A percentile compares a stretch with the other conserved stretches of the same genome.
Evolutionary conservation across 2,329 filamentous ascomycete genomes (phyloP).

Genomic region (Fusarium dimerum): DNA sequence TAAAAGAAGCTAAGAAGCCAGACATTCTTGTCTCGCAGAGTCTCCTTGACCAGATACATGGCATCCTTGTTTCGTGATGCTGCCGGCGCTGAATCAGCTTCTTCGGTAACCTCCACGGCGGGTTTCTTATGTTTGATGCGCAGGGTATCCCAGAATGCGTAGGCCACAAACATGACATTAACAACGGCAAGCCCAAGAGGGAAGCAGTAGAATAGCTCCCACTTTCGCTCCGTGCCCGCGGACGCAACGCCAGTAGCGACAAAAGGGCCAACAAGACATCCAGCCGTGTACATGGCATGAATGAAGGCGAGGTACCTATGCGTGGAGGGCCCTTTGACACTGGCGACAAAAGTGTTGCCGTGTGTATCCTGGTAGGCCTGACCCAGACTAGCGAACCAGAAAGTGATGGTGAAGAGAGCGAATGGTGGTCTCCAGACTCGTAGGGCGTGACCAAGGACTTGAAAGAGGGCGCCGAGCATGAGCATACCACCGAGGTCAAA

Average conservation of each 20-base stretch:
- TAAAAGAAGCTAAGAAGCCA: constrained; percentile 64
- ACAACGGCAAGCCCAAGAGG: constrained; percentile 52
- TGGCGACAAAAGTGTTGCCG: constrained; percentile 61
- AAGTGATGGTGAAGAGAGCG: constrained; percentile 56
- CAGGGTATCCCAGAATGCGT: constrained; percentile 53
- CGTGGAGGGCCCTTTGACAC: constrained; percentile 41
- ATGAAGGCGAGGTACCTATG: constrained; percentile 65
- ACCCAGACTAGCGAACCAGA: constrained; percentile 58
- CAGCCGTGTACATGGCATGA: constrained; percentile 62
- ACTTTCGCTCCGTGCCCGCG: constrained; percentile 36
- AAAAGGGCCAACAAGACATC: constrained; percentile 59
- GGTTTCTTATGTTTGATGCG: constrained; percentile 26
- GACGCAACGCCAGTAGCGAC: constrained; percentile 53
- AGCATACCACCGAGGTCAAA: constrained; percentile 60
- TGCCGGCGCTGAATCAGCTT: constrained; percentile 2
- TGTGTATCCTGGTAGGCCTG: constrained; percentile 66
- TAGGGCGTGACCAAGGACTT: constrained; percentile 55
- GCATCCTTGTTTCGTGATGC: constrained; percentile 35
- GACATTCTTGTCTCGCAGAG: constrained; percentile 47
- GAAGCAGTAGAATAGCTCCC: constrained; percentile 59
- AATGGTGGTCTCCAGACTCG: constrained; percentile 60
- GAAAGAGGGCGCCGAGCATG: constrained; percentile 54
- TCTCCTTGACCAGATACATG: constrained; percentile 43
- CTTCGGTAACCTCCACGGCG: background rate
- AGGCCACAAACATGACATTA: constrained; percentile 49